phyloP scores from a whole-genome alignment of 1,139 yeast genomes.

The Pichia norvegensis region DNA sequence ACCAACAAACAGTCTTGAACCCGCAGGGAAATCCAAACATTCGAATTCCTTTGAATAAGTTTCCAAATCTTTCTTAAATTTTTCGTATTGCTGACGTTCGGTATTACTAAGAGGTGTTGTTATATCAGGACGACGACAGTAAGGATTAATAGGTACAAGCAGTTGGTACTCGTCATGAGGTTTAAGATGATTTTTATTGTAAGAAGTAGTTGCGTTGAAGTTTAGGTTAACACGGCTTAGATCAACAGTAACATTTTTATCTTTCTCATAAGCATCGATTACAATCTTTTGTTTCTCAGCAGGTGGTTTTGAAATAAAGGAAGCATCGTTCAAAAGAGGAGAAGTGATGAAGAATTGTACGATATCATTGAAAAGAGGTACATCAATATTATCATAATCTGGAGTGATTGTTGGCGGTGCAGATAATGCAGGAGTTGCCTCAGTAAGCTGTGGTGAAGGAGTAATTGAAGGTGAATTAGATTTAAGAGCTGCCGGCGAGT shows the following conservation, averaged over 20 bases:
- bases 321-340: constrained; percentile 30
- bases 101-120: constrained; percentile 45
- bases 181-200: constrained; percentile 25
- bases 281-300: constrained; percentile 28
- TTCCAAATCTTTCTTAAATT: constrained; percentile 42
- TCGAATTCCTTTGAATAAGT: constrained; percentile 41
- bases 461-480: background rate
- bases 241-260: constrained; percentile 15
- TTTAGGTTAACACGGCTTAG: constrained; percentile 19
- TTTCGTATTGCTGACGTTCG: constrained; percentile 47
- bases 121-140: constrained; percentile 53
- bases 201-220: constrained; percentile 30
- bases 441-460: background rate
- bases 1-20: constrained; percentile 76
- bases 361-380: constrained; percentile 26
- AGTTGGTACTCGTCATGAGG: constrained; percentile 32
- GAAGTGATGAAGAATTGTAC: constrained; percentile 24
- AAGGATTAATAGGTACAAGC: constrained; percentile 40
- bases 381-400: constrained; percentile 18
- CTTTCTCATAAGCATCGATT: constrained; percentile 23
- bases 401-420: background rate
- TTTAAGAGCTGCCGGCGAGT: background rate
- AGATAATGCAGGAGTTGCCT: background rate
- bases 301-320: constrained; percentile 33
- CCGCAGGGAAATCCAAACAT: constrained; percentile 68